These are phyloP conservation scores for Macadamia integrifolia DNA, from an alignment of 164 flowering plant species.

Conservation along the genomic window DNA sequence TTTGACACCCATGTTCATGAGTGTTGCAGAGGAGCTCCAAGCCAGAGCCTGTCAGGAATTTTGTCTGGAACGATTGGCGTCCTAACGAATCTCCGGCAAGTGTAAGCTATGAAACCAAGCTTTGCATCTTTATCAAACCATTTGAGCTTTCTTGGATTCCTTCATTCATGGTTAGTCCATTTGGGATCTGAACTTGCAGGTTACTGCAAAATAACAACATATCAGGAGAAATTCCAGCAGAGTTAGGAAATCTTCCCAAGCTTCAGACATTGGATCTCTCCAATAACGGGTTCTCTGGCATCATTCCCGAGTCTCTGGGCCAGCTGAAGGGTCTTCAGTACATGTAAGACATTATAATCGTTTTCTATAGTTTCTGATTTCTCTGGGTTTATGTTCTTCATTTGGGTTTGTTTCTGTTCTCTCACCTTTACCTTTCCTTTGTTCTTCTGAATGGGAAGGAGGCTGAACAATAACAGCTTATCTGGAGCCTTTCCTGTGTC, in stretches of 20 bases:
- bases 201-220: slow-evolving; percentile 87
- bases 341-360: slow-evolving; percentile 42
- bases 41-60: slow-evolving; percentile 79
- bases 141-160: neutral
- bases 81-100: slow-evolving; percentile 83
- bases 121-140: slow-evolving; percentile 5
- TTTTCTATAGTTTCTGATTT: neutral
- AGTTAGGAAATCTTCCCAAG: slow-evolving; percentile 57
- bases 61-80: slow-evolving; percentile 63
- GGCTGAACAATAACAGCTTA: slow-evolving; percentile 89
- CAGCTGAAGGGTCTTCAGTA: slow-evolving; percentile 65
- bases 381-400: slow-evolving; percentile 2
- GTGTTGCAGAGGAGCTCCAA: slow-evolving; percentile 78
- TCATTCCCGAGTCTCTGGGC: slow-evolving; percentile 54
- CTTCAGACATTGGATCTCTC: slow-evolving; percentile 91
- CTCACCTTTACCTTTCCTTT: slow-evolving; percentile 4
- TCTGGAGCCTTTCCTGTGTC: slow-evolving; percentile 73
- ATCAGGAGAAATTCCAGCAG: slow-evolving; percentile 69
- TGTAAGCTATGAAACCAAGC: slow-evolving; percentile 41
- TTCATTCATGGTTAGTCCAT: neutral
- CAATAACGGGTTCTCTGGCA: slow-evolving; percentile 56
- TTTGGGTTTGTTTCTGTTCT: slow-evolving; percentile 9
- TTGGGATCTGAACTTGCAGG: slow-evolving; percentile 31
- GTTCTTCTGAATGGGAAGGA: slow-evolving; percentile 35
- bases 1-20: neutral